phyloP scores from a whole-genome alignment of 208 protist genomes.

The Leishmania turanica region DNA sequence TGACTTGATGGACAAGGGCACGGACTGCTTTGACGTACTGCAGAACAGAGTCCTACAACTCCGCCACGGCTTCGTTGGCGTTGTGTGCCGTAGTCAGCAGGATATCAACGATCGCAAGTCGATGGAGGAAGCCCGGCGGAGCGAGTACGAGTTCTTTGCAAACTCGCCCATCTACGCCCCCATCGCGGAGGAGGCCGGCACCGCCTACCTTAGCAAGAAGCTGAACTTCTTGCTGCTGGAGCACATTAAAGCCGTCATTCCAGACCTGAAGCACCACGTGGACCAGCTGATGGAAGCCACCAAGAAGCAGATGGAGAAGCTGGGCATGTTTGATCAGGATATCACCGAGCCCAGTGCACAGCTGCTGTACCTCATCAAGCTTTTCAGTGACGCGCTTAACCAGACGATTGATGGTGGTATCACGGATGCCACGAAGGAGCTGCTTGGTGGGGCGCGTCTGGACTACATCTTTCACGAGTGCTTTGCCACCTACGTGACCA shows the following conservation, averaged over 20 bases:
- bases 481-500: slow-evolving; percentile 89
- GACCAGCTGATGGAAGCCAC: slow-evolving; percentile 86
- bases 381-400: slow-evolving; percentile 89
- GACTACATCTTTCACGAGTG: slow-evolving; percentile 97
- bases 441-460: slow-evolving; percentile 96
- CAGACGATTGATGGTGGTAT: slow-evolving; percentile 95
- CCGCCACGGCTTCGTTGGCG: slow-evolving; percentile 97
- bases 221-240: slow-evolving; percentile 94
- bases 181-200: slow-evolving; percentile 89
- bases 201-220: slow-evolving; percentile 90
- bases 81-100: slow-evolving; percentile 98
- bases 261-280: slow-evolving; percentile 93
- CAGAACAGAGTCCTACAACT: slow-evolving; percentile 93
- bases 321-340: slow-evolving; percentile 87
- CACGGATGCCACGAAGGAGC: slow-evolving; percentile 90
- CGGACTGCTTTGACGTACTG: slow-evolving; percentile 97
- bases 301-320: slow-evolving; percentile 89
- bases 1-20: slow-evolving; percentile 99
- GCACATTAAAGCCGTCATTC: slow-evolving; percentile 96
- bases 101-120: slow-evolving; percentile 95
- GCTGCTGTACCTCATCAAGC: slow-evolving; percentile 86
- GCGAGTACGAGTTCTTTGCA: slow-evolving; percentile 95
- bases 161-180: slow-evolving; percentile 91
- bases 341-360: slow-evolving; percentile 82
- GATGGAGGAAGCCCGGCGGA: slow-evolving; percentile 86